These are phyloP conservation scores for Synchytrium microbalum DNA, from an alignment of 371 early-diverging fungal species.

Conservation along the genomic window DNA sequence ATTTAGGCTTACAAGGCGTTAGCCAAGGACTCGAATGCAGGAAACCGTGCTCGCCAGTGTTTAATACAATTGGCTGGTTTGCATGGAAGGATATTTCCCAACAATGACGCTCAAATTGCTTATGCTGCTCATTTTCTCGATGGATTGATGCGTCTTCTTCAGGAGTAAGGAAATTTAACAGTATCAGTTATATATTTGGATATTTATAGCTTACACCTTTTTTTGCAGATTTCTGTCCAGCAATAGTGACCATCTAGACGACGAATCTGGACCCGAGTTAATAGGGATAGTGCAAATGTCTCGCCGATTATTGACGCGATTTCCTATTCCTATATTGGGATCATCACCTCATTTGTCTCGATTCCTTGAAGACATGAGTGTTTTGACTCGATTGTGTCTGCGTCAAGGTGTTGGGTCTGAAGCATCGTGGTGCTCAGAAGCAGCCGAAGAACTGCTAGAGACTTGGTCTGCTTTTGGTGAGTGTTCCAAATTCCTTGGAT, in stretches of 20 bases:
- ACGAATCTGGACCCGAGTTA: conserved; percentile 28
- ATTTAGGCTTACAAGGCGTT: conserved; percentile 33
- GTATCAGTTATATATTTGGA: no score
- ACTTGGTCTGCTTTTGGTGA: conserved; percentile 61
- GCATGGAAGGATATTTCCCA: conserved; percentile 53
- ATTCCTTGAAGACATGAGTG: conserved; percentile 53
- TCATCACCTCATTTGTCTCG: conserved; percentile 49
- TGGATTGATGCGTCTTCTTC: conserved; percentile 47
- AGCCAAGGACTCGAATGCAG: conserved; percentile 41
- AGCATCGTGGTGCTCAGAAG: conserved; percentile 53
- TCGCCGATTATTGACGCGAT: conserved; percentile 37
- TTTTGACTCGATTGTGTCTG: conserved; percentile 54
- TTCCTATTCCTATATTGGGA: conserved; percentile 35
- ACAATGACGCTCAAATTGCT: conserved; percentile 28
- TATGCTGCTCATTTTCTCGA: conserved; percentile 25
- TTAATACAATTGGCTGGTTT: conserved; percentile 64
- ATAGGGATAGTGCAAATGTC: conserved; percentile 45
- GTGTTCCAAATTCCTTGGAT: conserved; percentile 9
- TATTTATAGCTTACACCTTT: no score
- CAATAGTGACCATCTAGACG: no score
- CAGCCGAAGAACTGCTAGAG: conserved; percentile 60
- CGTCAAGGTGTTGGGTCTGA: conserved; percentile 44
- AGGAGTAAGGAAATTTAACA: conserved; percentile 48
- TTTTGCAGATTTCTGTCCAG: no score
- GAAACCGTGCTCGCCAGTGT: conserved; percentile 55